Percentiles rank a stretch among this genome's conserved stretches.
Evolutionary conservation across 768 basidiomycete species (phyloP).

Genomic region (Lentinula lateritia): DNA sequence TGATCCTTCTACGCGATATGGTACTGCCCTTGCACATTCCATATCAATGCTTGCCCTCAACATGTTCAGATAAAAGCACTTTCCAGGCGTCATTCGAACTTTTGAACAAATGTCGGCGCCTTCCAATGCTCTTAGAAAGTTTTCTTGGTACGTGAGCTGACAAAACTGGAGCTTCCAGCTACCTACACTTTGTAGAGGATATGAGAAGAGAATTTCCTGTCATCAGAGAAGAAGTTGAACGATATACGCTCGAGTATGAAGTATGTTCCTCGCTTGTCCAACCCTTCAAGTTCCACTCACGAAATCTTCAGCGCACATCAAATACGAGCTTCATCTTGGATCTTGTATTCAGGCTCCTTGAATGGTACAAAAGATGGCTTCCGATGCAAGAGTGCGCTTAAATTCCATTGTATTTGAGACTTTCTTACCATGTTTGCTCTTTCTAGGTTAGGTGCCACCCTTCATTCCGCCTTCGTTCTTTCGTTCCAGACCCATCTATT

Average conservation of each 20-base stretch:
- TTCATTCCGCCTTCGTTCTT: constrained; percentile 57
- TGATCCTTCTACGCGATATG: constrained; percentile 6
- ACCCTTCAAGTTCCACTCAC: background rate
- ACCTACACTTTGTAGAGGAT: constrained; percentile 40
- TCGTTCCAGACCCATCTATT: constrained; percentile 73
- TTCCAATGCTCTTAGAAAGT: constrained; percentile 61
- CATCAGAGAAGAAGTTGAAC: constrained; percentile 54
- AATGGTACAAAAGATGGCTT: constrained; percentile 76
- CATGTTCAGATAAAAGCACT: constrained; percentile 35
- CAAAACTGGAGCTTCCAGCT: background rate
- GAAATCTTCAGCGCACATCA: constrained; percentile 32
- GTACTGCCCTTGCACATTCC: constrained; percentile 8
- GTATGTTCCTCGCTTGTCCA: constrained; percentile 25
- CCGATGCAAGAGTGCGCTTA: constrained; percentile 56
- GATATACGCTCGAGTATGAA: constrained; percentile 57
- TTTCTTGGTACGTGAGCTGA: constrained; percentile 53
- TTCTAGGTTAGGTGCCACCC: constrained; percentile 52
- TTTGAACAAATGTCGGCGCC: constrained; percentile 51
- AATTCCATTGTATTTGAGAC: background rate
- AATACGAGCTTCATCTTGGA: constrained; percentile 44
- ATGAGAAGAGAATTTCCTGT: constrained; percentile 54
- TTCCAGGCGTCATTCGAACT: constrained; percentile 53
- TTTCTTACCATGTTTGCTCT: constrained; percentile 9
- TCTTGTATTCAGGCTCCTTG: constrained; percentile 54
- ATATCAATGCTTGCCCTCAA: background rate